Base-by-base conservation (phyloP, 352 stramenopile genomes). In the Phytophthora sp. region DNA sequence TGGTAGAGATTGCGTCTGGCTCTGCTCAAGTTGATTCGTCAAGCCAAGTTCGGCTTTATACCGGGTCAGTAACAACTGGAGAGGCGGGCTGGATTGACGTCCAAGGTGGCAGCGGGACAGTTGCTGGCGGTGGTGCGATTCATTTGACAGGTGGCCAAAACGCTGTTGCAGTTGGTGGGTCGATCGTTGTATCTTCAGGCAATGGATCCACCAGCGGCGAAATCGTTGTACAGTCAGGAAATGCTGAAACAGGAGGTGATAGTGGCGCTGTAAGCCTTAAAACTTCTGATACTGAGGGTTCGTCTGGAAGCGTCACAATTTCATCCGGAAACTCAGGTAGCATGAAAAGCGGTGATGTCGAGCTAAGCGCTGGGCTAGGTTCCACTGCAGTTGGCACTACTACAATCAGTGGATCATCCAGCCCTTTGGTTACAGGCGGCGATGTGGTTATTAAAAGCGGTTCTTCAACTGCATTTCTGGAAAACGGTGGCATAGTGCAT, bases 71-170 rank as follows among this genome's bases (percentile, higher is more conserved):
- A 37, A 34, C 51, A 15, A 66, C 6, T 51, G 63, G 54, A 69
- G 58, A 66, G 18, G 74, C 63, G 31, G 76, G 73, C 9, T 67
- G 43, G 23, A 63, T 83, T 31, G 41, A 59, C 32, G 66, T 86
- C 17, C 28, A 43, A 45, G 73, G 62, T 30, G 63, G 58, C 38
- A 72, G 54, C 26, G 63, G 66, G 12, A 24, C 39, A 45, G 31
- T 44, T 31, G 24, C 34, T n/a, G 31, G 37, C 53, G 39, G 57
- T 34, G 65, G 65, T 23, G 27, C 65, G 39, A 13, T 73, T 44
- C 55, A 48, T 44, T 51, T 73, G 26, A 57, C 41, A 27, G 54
- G 59, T 12, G 65, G 65, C 35, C 23, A 21, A n/a, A 73, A 69
- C 18, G 41, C 46, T 54, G 56, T 31, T 62, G 34, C 53, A 5